Conservation (phyloP, 495 filamentous ascomycete species). For the Hypoxylon crocopeplum region DNA sequence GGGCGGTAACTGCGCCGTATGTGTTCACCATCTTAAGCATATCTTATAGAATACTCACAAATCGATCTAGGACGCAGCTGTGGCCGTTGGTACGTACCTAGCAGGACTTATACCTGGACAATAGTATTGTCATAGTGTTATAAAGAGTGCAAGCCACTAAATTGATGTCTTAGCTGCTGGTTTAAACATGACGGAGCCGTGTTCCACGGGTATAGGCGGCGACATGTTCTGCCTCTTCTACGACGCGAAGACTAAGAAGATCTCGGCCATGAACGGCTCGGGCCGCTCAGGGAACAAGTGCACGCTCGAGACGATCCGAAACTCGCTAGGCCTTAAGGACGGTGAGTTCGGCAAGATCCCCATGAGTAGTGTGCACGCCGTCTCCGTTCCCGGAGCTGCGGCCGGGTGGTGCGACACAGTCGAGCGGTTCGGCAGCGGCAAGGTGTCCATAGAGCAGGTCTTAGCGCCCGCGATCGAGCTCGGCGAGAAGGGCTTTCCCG, state of each 20-base stretch:
- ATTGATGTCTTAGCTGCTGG: conserved; percentile 66
- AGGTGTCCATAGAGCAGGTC: conserved; percentile 77
- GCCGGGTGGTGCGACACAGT: conserved; percentile 94
- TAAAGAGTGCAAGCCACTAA: background rate
- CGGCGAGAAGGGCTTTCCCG: conserved; percentile 88
- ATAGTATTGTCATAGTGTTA: background rate
- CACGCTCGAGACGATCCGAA: conserved; percentile 72
- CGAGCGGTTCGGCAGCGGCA: conserved; percentile 91
- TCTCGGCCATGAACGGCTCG: conserved; percentile 89
- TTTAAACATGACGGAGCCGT: conserved; percentile 92
- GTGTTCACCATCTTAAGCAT: conserved; percentile 40
- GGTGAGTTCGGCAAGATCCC: conserved; percentile 71
- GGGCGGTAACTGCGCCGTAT: conserved; percentile 91
- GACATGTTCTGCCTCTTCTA: conserved; percentile 99
- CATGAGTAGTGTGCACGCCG: conserved; percentile 76
- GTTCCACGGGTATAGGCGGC: conserved; percentile 94
- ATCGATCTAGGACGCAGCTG: conserved; percentile 81
- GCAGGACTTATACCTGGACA: background rate
- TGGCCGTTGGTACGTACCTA: conserved; percentile 69
- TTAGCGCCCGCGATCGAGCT: conserved; percentile 84
- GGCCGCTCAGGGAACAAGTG: conserved; percentile 76
- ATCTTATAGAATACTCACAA: background rate
- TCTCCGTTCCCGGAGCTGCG: conserved; percentile 87
- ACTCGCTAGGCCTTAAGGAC: conserved; percentile 70
- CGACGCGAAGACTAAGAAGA: conserved; percentile 77